These are phyloP conservation scores for Pythium dissotocum DNA, from an alignment of 352 stramenopile genomes.

Conservation along the genomic window DNA sequence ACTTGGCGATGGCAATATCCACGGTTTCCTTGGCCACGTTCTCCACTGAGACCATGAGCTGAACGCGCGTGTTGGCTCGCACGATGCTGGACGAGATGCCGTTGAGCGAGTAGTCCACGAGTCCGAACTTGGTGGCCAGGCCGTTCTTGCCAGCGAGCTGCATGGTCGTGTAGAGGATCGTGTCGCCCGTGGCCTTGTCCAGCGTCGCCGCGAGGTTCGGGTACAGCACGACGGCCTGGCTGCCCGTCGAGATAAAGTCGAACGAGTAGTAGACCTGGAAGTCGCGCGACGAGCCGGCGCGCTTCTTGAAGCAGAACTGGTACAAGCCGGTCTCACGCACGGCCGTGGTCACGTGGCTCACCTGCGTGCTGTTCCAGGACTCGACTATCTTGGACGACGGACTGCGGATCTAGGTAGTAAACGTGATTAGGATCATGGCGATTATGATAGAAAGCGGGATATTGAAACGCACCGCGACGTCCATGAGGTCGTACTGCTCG, in stretches of 20 bases:
- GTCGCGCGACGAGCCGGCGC: constrained; percentile 50
- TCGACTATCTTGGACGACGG: constrained; percentile 28
- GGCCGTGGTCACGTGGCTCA: constrained; percentile 47
- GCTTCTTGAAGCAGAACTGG: constrained; percentile 75
- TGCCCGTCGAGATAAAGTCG: constrained; percentile 75
- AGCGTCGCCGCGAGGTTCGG: constrained; percentile 67
- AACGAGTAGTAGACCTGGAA: constrained; percentile 80
- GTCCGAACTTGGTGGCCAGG: constrained; percentile 50
- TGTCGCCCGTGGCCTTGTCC: constrained; percentile 40
- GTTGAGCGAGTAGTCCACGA: constrained; percentile 71
- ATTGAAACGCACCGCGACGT: constrained; percentile 22
- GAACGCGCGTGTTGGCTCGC: constrained; percentile 61
- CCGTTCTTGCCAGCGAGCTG: constrained; percentile 45
- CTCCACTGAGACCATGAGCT: constrained; percentile 73
- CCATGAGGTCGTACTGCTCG: constrained; percentile 32
- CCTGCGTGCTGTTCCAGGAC: constrained; percentile 64
- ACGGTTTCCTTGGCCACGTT: constrained; percentile 45
- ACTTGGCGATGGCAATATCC: constrained; percentile 49
- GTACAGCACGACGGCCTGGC: constrained; percentile 53
- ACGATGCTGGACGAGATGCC: constrained; percentile 68
- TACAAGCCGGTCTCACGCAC: constrained; percentile 81
- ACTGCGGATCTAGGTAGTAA: constrained; percentile 15
- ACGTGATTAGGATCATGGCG: too few relatives aligned
- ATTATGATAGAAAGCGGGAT: not conserved
- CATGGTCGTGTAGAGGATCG: constrained; percentile 62